Base-by-base conservation (phyloP, 2,329 filamentous ascomycete genomes). In the Cercospora citrullina region DNA sequence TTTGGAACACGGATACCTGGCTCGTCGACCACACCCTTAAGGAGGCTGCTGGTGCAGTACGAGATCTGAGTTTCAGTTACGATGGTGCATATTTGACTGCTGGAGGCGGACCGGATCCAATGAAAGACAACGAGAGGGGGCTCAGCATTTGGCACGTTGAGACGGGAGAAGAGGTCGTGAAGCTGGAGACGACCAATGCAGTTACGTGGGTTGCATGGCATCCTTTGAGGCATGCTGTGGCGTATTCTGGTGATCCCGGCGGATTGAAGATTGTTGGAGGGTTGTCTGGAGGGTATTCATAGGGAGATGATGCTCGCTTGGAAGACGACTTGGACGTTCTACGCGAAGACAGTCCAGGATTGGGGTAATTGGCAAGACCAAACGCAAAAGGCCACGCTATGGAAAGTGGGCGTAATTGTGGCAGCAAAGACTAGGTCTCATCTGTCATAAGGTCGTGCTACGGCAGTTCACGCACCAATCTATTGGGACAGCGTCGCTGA, bases 1-100 rank as follows among this genome's bases (percentile, higher is more conserved):
- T 94, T 3, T 94, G 91, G 89, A 91, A 94, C 74, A 93, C 91
- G 3, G 84, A 85, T 48, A 89, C 91, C 72, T 93, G 91, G 90
- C 87, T 91, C 65, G 93, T 91, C 75, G 86, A 89, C 74, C 86
- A 89, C 68, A 92, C 90, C 1, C 83, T 93, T 51, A 88, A 88
- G 39, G 85, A 87, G 73, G 90, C 92, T 82, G 84, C 86, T 9
- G 90, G 69, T 21, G 87, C 90, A 3, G 88, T 94, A 30, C 86
- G 87, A 75, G 91, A 87, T 76, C 84, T 94, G 66, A 89, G 90
- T 75, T 94, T 94, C 77, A 91, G 87, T 16, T 94, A 91, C 79
- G 91, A 94, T 74, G 91, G 91, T 1, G 89, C 87, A 74, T 94
- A 89, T 75, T 81, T 94, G 26, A 87, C 90, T 2, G 91, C 89